These are phyloP conservation scores for Acaromyces ingoldii DNA, from an alignment of 1,284 basidiomycete species.

Conservation along the genomic window DNA sequence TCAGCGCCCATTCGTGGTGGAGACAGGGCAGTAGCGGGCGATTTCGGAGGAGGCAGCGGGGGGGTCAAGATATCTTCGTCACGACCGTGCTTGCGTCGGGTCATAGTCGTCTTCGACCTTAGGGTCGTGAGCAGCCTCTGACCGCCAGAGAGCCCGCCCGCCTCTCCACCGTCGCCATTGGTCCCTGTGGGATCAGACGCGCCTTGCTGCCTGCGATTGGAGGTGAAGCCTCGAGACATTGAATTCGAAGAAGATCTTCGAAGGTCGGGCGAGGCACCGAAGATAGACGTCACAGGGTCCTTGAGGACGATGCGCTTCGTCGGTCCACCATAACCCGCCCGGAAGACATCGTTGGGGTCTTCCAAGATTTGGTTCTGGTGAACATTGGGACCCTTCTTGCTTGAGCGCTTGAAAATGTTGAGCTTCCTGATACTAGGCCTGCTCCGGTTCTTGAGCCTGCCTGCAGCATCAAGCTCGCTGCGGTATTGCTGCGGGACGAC, in stretches of 20 bases:
- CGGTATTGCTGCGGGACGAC: conserved; percentile 45
- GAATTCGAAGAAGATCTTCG: too few species aligned
- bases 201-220: too few species aligned
- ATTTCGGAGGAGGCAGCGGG: conserved; percentile 6
- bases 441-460: conserved; percentile 21
- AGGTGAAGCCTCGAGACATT: too few species aligned
- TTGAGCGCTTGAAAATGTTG: conserved; percentile 26
- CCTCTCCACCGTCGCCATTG: too few species aligned
- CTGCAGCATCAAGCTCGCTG: conserved; percentile 29
- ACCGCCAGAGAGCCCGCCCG: too few species aligned
- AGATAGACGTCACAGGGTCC: too few species aligned
- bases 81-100: conserved; percentile 1
- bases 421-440: conserved; percentile 46
- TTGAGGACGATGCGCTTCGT: too few species aligned
- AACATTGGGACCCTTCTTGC: neutral
- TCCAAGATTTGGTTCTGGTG: neutral
- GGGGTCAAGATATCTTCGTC: conserved; percentile 4
- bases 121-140: neutral
- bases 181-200: too few species aligned
- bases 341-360: conserved; percentile 24
- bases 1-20: neutral
- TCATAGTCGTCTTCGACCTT: conserved; percentile 9
- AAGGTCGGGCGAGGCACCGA: too few species aligned
- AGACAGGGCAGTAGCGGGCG: neutral
- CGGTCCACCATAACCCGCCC: conserved; percentile 25